Conservation (phyloP, 2,329 filamentous ascomycete species). For the Sporothrix brasiliensis region DNA sequence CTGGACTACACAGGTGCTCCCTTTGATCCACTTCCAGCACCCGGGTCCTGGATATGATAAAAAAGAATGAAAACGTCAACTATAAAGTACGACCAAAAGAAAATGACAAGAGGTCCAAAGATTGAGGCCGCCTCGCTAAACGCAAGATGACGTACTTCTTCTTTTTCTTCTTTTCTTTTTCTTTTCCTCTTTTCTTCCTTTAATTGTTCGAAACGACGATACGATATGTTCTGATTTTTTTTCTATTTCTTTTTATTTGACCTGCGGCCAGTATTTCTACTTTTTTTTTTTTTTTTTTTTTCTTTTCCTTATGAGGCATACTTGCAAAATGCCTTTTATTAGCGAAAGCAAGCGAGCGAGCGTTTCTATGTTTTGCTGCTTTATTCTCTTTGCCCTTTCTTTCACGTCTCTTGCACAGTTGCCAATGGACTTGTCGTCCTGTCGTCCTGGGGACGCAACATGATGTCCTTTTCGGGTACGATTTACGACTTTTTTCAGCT, state of each 20-base stretch:
- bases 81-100: background rate
- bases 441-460: slow-evolving; percentile 27
- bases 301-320: background rate
- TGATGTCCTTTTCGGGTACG: slow-evolving; percentile 4
- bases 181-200: background rate
- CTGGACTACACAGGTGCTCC: slow-evolving; percentile 30
- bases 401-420: background rate
- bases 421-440: slow-evolving; percentile 2
- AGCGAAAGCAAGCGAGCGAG: slow-evolving; percentile 25
- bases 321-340: slow-evolving; percentile 12
- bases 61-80: background rate
- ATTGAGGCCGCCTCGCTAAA: background rate
- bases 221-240: slow-evolving; percentile 15
- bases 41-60: background rate
- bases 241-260: background rate
- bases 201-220: slow-evolving; percentile 8
- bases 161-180: background rate
- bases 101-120: background rate
- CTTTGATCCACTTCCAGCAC: slow-evolving; percentile 25
- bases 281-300: background rate
- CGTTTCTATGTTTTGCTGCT: background rate
- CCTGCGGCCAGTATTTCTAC: background rate
- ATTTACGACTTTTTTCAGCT: background rate
- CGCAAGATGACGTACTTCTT: background rate
- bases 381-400: background rate